Evolutionary conservation across 108 stramenopile genomes (phyloP), one percentile per base, ranked within the genome.

Genomic region (Epithemia pelagica): DNA sequence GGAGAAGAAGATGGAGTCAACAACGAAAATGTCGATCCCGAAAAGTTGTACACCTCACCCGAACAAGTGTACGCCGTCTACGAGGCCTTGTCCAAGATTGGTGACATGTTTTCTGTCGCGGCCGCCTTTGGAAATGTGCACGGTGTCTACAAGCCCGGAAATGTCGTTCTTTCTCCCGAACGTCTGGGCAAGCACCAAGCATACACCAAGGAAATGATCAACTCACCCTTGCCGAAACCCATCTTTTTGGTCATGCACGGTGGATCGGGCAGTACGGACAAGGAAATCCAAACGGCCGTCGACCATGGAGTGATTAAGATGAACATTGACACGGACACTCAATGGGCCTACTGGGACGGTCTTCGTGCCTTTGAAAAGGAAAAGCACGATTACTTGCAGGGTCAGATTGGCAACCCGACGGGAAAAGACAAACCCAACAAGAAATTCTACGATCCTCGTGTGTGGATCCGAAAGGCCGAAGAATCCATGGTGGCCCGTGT

Each of bases 291-390:
- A 58, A 82, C 77, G 54, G 97, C 97, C 32, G 82, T 91, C 65
- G 60, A 68, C 55, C 83, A 88, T 52, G 96, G 96, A 55, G 94
- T 95, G 54, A 83, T 98, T 65, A 98, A 98, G 92, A 98, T 98
- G 97, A 98, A 98, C 78, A 91, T 98, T 77, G 97, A 98, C 73
- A 98, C 97, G 19, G 97, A 98, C 83, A 96, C 95, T 28, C 97
- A 96, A 86, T 98, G 97, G 97, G 74, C 91, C 2, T 96, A 91
- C 84, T 96, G 95, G 95, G 90, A 94, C 66, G 96, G 95, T 58
- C 72, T 91, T 33, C 82, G 90, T 54, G 68, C 54, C n/a, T 96
- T 91, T 56, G 90, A 91, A 64, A 74, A 80, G 23, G 82, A 83
- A 23, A 92, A 94, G 71, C 80, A 59, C 52, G 91, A 77, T 66